phyloP scores from a whole-genome alignment of 2,329 filamentous ascomycete genomes.

The Colletotrichum gigasporum region DNA sequence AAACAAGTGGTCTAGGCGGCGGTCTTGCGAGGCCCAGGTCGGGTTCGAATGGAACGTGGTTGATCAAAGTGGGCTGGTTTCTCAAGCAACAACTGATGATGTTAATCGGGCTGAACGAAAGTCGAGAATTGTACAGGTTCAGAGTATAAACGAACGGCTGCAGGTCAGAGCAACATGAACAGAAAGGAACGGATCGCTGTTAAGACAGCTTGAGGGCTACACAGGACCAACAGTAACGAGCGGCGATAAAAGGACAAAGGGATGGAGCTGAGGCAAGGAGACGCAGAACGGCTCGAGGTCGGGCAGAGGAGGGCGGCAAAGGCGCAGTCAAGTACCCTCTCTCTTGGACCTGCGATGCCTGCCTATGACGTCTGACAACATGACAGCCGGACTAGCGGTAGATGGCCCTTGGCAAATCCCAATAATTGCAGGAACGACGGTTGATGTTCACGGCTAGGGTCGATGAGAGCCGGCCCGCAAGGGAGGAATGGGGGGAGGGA shows the following conservation, averaged over 20 bases:
- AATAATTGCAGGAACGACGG: constrained; percentile 33
- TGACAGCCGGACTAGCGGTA: not conserved
- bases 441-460: constrained; percentile 6
- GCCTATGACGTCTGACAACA: constrained; percentile 10
- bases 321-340: constrained; percentile 3
- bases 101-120: constrained; percentile 19
- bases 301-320: not conserved
- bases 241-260: constrained; percentile 23
- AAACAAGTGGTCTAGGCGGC: not conserved
- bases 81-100: constrained; percentile 5
- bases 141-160: constrained; percentile 38
- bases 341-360: constrained; percentile 33
- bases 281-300: constrained; percentile 5
- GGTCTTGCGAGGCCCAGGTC: not conserved
- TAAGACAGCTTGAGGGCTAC: constrained; percentile 14
- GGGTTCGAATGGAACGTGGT: not conserved
- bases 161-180: constrained; percentile 26
- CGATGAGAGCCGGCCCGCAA: not conserved
- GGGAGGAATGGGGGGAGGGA: constrained; percentile 13
- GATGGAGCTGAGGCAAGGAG: not conserved
- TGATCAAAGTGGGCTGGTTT: not conserved
- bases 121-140: constrained; percentile 14
- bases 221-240: constrained; percentile 2
- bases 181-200: constrained; percentile 34
- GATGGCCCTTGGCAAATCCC: constrained; percentile 21